These are phyloP conservation scores for Laguncularia racemosa DNA, from an alignment of 345 rosid genomes.

Conservation along the genomic window DNA sequence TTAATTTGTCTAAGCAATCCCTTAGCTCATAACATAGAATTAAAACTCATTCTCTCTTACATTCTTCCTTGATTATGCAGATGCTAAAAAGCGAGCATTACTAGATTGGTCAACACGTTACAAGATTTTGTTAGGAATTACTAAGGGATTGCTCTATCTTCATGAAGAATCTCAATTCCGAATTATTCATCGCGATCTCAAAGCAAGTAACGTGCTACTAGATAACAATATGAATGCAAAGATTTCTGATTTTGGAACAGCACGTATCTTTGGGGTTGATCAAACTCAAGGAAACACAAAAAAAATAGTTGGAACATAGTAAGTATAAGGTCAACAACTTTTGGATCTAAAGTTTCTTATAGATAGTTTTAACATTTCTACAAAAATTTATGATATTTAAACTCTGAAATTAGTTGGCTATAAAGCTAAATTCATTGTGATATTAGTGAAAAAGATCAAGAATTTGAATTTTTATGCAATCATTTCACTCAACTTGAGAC, in stretches of 20 bases:
- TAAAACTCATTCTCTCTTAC: not conserved
- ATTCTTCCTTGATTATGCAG: not conserved
- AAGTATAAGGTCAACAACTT: constrained; percentile 4
- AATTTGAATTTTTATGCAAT: too few species aligned
- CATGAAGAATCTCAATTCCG: constrained; percentile 26
- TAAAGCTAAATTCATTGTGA: too few species aligned
- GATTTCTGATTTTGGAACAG: constrained; percentile 32
- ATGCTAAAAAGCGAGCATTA: not conserved
- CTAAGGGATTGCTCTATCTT: constrained; percentile 31
- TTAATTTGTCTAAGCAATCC: not conserved
- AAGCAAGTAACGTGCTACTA: constrained; percentile 22
- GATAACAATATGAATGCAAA: constrained; percentile 30
- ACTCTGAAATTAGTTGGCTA: too few species aligned
- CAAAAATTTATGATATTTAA: too few species aligned
- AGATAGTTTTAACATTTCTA: too few species aligned
- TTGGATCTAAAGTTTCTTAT: too few species aligned
- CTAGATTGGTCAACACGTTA: constrained; percentile 15
- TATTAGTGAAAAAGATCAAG: too few species aligned
- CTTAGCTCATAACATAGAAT: not conserved
- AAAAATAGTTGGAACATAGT: constrained; percentile 24
- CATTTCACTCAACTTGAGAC: too few species aligned
- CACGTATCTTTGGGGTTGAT: constrained; percentile 15
- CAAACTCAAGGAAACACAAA: constrained; percentile 20
- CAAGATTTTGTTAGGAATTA: constrained; percentile 20
- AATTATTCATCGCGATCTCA: constrained; percentile 28